Conservation (phyloP, 441 rosid genomes). For the Euphorbia neoarborescens region DNA sequence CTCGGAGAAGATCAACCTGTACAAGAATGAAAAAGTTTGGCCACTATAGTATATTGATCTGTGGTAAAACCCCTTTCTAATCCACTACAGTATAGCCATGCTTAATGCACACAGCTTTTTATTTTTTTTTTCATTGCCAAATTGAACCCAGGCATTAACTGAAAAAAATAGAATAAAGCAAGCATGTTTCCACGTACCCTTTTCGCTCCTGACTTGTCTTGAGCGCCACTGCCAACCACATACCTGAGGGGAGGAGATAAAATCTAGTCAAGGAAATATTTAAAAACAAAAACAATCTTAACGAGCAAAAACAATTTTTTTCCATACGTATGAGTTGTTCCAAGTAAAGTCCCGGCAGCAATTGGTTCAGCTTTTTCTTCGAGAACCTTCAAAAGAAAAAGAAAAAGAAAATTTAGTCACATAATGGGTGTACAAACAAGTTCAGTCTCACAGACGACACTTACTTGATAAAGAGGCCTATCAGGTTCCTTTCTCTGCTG, state of each 20-base stretch:
- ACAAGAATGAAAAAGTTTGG: background rate
- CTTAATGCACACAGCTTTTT: background rate
- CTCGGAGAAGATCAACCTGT: slow-evolving; percentile 82
- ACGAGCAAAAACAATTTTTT: no score
- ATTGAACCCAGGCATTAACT: background rate
- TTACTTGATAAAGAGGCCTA: slow-evolving; percentile 83
- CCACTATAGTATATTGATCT: background rate
- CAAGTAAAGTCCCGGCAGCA: slow-evolving; percentile 86
- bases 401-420: background rate
- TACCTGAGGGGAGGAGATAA: slow-evolving; percentile 35
- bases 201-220: slow-evolving; percentile 80
- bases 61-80: background rate
- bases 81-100: background rate
- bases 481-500: slow-evolving; percentile 98
- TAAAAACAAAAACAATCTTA: no score
- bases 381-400: slow-evolving; percentile 47
- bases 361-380: slow-evolving; percentile 80
- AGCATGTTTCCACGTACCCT: slow-evolving; percentile 51
- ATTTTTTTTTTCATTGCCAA: background rate
- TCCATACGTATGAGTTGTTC: slow-evolving; percentile 89
- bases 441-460: slow-evolving; percentile 19
- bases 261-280: background rate
- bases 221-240: slow-evolving; percentile 65
- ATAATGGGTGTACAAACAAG: background rate
- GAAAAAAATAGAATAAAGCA: background rate